These are phyloP conservation scores for Polytrichum formosum DNA, from an alignment of 225 moss, liverwort and hornwort genomes.

Conservation along the genomic window DNA sequence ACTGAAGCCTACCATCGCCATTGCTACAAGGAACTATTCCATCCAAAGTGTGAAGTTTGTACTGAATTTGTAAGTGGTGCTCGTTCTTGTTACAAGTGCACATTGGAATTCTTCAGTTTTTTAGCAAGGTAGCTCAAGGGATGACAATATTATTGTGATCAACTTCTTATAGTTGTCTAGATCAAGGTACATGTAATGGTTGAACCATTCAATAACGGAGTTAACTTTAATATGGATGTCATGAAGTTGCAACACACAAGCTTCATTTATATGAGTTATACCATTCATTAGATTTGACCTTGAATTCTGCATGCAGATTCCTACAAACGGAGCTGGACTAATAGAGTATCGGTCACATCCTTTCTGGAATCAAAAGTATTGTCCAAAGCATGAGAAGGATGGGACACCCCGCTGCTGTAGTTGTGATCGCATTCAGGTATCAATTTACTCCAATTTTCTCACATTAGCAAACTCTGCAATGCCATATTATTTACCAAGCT, in stretches of 20 bases:
- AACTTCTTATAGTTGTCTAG: too few relatives aligned
- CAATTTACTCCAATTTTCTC: neutral
- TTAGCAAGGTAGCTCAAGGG: too few relatives aligned
- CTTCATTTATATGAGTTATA: neutral
- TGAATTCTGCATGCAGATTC: slow-evolving; percentile 45
- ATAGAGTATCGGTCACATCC: slow-evolving; percentile 84
- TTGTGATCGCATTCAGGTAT: slow-evolving; percentile 83
- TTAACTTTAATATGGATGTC: neutral
- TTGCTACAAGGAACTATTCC: slow-evolving; percentile 95
- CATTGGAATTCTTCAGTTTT: too few relatives aligned
- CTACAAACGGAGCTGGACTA: slow-evolving; percentile 57
- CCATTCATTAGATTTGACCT: neutral
- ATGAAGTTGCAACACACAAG: neutral
- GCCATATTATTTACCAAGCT: too few relatives aligned
- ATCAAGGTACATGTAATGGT: neutral
- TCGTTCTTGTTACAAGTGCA: too few relatives aligned
- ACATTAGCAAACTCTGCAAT: too few relatives aligned
- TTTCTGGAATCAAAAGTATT: slow-evolving; percentile 75
- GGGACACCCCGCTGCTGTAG: slow-evolving; percentile 72
- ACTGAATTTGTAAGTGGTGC: slow-evolving; percentile 59
- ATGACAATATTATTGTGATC: too few relatives aligned
- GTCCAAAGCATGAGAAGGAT: slow-evolving; percentile 69
- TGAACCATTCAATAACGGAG: neutral
- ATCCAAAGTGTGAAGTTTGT: slow-evolving; percentile 98
- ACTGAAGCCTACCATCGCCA: slow-evolving; percentile 82